phyloP scores from a whole-genome alignment of 2,329 filamentous ascomycete species.

The Fusarium praegraminearum region DNA sequence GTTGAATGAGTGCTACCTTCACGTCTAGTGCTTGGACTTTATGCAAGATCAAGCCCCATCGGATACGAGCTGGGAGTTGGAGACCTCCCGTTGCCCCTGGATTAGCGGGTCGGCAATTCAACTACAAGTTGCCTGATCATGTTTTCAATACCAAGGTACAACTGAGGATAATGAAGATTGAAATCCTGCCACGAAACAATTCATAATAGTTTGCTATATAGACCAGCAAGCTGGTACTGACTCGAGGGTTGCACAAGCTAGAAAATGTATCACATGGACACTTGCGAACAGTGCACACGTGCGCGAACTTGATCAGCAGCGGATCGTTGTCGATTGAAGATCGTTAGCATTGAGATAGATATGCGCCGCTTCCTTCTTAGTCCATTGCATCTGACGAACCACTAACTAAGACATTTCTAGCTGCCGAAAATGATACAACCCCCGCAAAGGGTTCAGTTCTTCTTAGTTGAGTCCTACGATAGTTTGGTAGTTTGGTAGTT shows the following conservation, averaged over 20 bases:
- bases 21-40: constrained; percentile 13
- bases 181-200: background rate
- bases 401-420: constrained; percentile 3
- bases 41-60: constrained; percentile 36
- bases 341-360: constrained; percentile 13
- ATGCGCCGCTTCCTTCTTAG: constrained; percentile 4
- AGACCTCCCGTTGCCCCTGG: constrained; percentile 28
- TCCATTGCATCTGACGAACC: background rate
- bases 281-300: constrained; percentile 18
- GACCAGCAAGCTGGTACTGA: background rate
- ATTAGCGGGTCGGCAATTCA: constrained; percentile 26
- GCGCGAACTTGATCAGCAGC: constrained; percentile 33
- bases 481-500: background rate
- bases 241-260: constrained; percentile 1
- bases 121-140: background rate
- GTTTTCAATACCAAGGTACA: background rate
- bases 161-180: background rate
- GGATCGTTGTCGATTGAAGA: constrained; percentile 24
- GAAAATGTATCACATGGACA: constrained; percentile 13
- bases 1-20: background rate
- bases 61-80: constrained; percentile 35
- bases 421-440: constrained; percentile 6
- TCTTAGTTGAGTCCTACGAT: background rate
- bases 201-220: background rate
- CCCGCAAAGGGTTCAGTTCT: constrained; percentile 8